Conservation (phyloP, 345 rosid species). For the Barbarea vulgaris region DNA sequence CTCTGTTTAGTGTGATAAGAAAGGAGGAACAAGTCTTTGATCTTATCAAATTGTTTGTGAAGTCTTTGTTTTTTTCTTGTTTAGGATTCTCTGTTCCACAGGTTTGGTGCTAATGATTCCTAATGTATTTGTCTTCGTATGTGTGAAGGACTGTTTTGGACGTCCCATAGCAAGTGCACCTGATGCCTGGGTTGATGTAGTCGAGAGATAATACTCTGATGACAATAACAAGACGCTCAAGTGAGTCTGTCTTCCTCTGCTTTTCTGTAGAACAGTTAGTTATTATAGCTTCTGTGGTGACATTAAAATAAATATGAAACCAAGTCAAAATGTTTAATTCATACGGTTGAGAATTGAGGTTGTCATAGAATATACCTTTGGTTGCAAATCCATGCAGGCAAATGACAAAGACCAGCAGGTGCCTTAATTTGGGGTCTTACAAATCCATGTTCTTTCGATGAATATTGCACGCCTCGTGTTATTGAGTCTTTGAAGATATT, state of each 20-base stretch:
- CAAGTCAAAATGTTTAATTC: not conserved
- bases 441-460: constrained; percentile 94
- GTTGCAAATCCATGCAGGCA: constrained; percentile 55
- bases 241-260: constrained; percentile 46
- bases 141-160: constrained; percentile 77
- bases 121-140: not conserved
- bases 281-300: not conserved
- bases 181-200: constrained; percentile 87
- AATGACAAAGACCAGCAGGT: constrained; percentile 63
- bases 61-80: too few relatives aligned
- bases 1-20: too few relatives aligned
- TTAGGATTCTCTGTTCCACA: not conserved
- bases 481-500: constrained; percentile 73
- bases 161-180: constrained; percentile 89
- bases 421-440: constrained; percentile 95
- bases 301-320: not conserved
- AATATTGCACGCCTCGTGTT: constrained; percentile 91
- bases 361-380: not conserved
- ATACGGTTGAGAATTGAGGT: not conserved
- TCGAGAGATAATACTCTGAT: constrained; percentile 76
- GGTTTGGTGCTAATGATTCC: constrained; percentile 8
- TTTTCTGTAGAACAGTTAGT: not conserved
- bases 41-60: not conserved
- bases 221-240: constrained; percentile 82
- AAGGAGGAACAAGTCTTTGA: too few relatives aligned